These are phyloP conservation scores for Solanum neorickii DNA, from an alignment of 257 asterid genomes.

Conservation along the genomic window DNA sequence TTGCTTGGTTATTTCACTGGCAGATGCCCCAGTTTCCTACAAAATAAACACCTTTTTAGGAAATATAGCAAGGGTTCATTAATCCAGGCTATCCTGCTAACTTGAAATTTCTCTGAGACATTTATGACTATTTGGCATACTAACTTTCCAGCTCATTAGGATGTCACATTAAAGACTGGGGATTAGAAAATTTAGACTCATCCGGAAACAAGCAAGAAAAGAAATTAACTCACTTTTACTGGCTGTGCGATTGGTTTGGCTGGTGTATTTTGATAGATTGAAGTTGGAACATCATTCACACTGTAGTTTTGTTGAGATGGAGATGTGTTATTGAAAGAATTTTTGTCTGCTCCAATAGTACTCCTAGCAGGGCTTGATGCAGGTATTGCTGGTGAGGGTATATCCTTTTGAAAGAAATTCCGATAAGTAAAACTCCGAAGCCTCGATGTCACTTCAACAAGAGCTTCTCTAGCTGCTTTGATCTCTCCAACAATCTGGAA, in stretches of 20 bases:
- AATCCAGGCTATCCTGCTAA: background rate
- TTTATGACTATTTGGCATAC: background rate
- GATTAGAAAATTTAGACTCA: background rate
- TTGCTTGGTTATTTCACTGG: constrained; percentile 33
- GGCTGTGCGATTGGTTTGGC: constrained; percentile 1
- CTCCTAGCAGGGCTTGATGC: constrained; percentile 11
- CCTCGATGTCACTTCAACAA: constrained; percentile 31
- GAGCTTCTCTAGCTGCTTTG: constrained; percentile 33
- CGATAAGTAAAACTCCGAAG: constrained; percentile 16
- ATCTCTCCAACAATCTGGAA: constrained; percentile 60
- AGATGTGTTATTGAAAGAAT: constrained; percentile 1
- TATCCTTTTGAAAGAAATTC: constrained; percentile 18
- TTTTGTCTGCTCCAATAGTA: constrained; percentile 8
- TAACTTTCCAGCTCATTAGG: background rate
- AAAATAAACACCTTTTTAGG: constrained; percentile 3
- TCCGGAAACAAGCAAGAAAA: background rate
- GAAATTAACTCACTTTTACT: constrained; percentile 8
- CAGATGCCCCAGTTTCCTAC: constrained; percentile 49
- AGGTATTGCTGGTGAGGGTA: constrained; percentile 2
- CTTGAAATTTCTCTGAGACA: background rate
- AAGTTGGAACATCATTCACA: constrained; percentile 9
- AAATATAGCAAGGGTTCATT: background rate
- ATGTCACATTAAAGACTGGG: background rate
- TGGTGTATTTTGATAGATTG: constrained; percentile 5
- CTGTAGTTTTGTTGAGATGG: constrained; percentile 12